A percentile compares a stretch with the other conserved stretches of the same genome.
phyloP scores from a whole-genome alignment of 1,284 basidiomycete species.

The Fomitiporia mediterranea region DNA sequence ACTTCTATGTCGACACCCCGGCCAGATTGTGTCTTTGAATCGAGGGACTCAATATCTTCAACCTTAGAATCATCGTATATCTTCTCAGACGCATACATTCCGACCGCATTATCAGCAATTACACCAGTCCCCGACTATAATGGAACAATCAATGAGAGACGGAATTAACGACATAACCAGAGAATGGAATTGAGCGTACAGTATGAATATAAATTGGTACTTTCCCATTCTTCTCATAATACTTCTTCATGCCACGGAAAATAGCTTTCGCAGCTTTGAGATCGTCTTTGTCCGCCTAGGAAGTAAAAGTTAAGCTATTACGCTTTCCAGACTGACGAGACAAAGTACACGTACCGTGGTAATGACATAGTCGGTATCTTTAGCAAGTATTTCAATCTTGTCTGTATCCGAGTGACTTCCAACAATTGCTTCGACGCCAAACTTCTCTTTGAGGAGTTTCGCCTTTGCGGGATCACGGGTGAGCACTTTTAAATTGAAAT shows the following conservation, averaged over 20 bases:
- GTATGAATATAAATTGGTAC: conserved; percentile 47
- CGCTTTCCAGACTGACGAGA: too few species aligned
- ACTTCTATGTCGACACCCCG: conserved; percentile 36
- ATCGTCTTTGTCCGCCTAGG: too few species aligned
- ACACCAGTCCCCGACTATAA: conserved; percentile 37
- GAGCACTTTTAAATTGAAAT: conserved; percentile 36
- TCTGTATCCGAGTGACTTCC: conserved; percentile 37
- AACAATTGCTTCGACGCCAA: conserved; percentile 35
- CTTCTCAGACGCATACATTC: conserved; percentile 28
- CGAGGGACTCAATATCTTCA: conserved; percentile 34
- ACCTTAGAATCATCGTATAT: conserved; percentile 37
- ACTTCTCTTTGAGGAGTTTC: conserved; percentile 30
- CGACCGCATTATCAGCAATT: conserved; percentile 34
- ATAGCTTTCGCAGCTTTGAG: conserved; percentile 38
- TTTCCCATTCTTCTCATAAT: conserved; percentile 38
- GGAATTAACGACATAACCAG: conserved; percentile 20
- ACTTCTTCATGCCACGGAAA: conserved; percentile 40
- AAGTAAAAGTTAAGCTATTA: too few species aligned
- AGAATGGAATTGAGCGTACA: conserved; percentile 30
- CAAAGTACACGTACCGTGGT: conserved; percentile 31
- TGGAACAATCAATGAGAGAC: too few species aligned
- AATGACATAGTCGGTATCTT: conserved; percentile 33
- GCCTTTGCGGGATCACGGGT: conserved; percentile 39
- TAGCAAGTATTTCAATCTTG: conserved; percentile 28
- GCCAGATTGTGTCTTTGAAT: conserved; percentile 31